phyloP scores from a whole-genome alignment of 2,329 filamentous ascomycete genomes.

The Fusarium sp. region DNA sequence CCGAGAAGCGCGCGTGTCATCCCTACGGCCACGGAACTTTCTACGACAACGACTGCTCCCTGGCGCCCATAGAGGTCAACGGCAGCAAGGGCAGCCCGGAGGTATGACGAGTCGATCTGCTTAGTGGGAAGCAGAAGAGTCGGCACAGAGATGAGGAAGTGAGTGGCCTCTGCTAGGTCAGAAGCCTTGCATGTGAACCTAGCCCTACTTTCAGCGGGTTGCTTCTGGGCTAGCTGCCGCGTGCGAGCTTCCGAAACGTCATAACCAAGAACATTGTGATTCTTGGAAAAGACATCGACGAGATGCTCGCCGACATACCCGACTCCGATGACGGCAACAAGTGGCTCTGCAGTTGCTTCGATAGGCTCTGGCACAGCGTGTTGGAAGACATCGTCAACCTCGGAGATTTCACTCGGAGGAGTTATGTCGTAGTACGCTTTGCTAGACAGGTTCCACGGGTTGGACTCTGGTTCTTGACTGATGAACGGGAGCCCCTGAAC shows the following conservation, averaged over 20 bases:
- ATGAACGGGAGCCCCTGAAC: constrained; percentile 40
- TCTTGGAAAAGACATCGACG: constrained; percentile 55
- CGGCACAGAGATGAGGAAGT: constrained; percentile 66
- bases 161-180: constrained; percentile 57
- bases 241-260: constrained; percentile 58
- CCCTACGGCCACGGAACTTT: constrained; percentile 65
- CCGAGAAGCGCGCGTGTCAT: constrained; percentile 63
- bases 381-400: constrained; percentile 38
- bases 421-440: constrained; percentile 50
- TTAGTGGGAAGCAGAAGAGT: constrained; percentile 60
- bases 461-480: constrained; percentile 27
- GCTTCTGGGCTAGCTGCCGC: constrained; percentile 47
- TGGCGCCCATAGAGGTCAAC: constrained; percentile 55
- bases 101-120: constrained; percentile 59
- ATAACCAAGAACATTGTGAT: constrained; percentile 59
- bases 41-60: constrained; percentile 62
- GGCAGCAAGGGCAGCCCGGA: constrained; percentile 56
- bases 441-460: constrained; percentile 42
- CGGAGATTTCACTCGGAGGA: constrained; percentile 49
- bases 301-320: constrained; percentile 65
- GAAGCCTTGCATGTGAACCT: constrained; percentile 53
- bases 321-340: constrained; percentile 62
- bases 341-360: constrained; percentile 40
- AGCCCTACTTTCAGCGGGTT: constrained; percentile 45
- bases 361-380: constrained; percentile 15